Evolutionary conservation across 2,329 filamentous ascomycete species (phyloP), one percentile per base, ranked within the genome.

Genomic region (Thielaviopsis ethacetica): DNA sequence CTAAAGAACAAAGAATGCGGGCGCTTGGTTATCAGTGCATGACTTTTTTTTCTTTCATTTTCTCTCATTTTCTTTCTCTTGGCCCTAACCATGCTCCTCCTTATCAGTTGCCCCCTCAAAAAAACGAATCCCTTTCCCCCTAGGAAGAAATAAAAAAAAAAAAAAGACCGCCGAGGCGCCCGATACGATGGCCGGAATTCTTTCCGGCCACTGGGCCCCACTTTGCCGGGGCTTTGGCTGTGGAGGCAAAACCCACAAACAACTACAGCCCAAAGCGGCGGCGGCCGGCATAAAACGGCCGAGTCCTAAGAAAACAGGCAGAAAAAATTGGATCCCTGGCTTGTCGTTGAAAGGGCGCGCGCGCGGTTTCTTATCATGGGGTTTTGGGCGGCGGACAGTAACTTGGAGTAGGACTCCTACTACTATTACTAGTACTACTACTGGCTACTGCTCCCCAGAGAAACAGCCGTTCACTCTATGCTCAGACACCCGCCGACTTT

Each of bases 201-300:
- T 5, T 60, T 60, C 59, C 59, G 59, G 59, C 59, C 59, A 60
- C 54, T 34, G 24, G 24, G 51, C 54, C 26, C 59, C 59, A 60
- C 54, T 38, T 52, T 21, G 26, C 27, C 49, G 56, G 56, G 49
- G 55, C 34, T 26, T 38, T 51, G 19, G 15, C n/a, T 51, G 21
- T 51, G 38, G 38, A 49, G n/a, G n/a, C 7, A 19, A 49, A 49
- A 21, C 10, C 44, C 44, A 49, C 19, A 44, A 44, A 44, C 38
- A 44, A 44, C 38, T 44, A 44, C 38, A n/a, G n/a, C n/a, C n/a
- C n/a, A 15, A n/a, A n/a, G 17, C 15, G 17, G 17, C 38, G 38
- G 13, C 38, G 13, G 15, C 9, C 34, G 10, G 15, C 5, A n/a
- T n/a, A 17, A 6, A 44, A 6, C 4, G 17, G 12, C 38, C 38